Conservation (phyloP, 371 early-diverging fungal species). For the Syncephalastrum sp. region DNA sequence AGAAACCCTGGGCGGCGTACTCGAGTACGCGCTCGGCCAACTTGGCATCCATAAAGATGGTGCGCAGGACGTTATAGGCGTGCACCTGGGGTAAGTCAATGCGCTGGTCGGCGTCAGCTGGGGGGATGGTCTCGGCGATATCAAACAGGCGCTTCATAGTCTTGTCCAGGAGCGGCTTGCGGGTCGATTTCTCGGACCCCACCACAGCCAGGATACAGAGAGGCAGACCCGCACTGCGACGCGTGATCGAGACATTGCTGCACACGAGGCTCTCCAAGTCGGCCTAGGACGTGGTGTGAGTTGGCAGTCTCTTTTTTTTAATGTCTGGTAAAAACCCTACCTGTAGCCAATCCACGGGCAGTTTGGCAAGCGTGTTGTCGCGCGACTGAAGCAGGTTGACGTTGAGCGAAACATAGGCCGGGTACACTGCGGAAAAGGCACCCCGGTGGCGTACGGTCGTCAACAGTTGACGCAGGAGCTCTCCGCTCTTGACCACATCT, state of each 20-base stretch:
- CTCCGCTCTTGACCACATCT: constrained; percentile 55
- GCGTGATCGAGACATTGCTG: constrained; percentile 81
- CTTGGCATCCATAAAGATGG: constrained; percentile 79
- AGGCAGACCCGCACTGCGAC: constrained; percentile 93
- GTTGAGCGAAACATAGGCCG: constrained; percentile 74
- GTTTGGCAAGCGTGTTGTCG: constrained; percentile 36
- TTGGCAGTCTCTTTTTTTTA: neutral
- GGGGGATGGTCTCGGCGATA: constrained; percentile 54
- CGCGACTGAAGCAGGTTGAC: constrained; percentile 60
- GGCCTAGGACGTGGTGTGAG: constrained; percentile 18
- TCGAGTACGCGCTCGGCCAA: constrained; percentile 71
- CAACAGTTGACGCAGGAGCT: constrained; percentile 57
- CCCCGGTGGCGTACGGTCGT: constrained; percentile 89
- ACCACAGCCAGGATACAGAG: constrained; percentile 85
- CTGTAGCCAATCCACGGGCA: constrained; percentile 69
- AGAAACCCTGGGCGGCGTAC: constrained; percentile 73
- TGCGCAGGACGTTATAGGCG: constrained; percentile 85
- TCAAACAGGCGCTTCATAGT: constrained; percentile 70
- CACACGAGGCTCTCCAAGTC: constrained; percentile 52
- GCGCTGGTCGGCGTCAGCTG: constrained; percentile 52
- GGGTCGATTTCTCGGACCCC: constrained; percentile 67
- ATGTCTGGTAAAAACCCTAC: constrained; percentile 26
- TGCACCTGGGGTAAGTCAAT: constrained; percentile 85
- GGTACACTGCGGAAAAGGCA: constrained; percentile 87
- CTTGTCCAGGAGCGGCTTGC: constrained; percentile 58